Percentiles rank a stretch among this genome's conserved stretches.
phyloP scores from a whole-genome alignment of 371 early-diverging fungal species.

The Mucor plumbeus region DNA sequence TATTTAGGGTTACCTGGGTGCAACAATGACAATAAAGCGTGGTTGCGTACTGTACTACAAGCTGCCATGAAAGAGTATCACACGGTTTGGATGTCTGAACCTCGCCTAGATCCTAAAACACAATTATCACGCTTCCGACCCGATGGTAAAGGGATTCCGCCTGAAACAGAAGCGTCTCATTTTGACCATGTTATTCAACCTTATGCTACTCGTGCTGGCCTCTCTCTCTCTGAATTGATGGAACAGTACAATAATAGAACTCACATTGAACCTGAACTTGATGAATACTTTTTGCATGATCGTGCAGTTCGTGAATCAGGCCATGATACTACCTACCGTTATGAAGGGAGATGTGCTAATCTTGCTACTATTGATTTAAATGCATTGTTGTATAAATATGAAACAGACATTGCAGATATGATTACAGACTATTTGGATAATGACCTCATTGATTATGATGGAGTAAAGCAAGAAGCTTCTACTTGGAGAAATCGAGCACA shows the following conservation, averaged over 20 bases:
- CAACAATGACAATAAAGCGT: constrained; percentile 58
- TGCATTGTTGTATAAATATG: constrained; percentile 88
- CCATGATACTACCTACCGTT: constrained; percentile 92
- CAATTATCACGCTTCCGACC: constrained; percentile 83
- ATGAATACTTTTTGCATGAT: constrained; percentile 92
- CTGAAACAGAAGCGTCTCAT: constrained; percentile 92
- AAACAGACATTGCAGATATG: constrained; percentile 81
- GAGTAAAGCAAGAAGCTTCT: constrained; percentile 21
- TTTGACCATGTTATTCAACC: constrained; percentile 87
- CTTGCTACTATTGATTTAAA: constrained; percentile 91
- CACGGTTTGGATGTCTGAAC: constrained; percentile 83
- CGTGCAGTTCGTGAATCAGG: constrained; percentile 94
- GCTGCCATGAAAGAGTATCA: constrained; percentile 89
- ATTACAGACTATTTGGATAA: constrained; percentile 66
- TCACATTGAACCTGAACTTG: constrained; percentile 76
- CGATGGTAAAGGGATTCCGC: constrained; percentile 90
- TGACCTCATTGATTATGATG: constrained; percentile 38
- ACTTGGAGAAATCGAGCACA: constrained; percentile 60
- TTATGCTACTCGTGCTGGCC: constrained; percentile 70
- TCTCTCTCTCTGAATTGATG: constrained; percentile 69
- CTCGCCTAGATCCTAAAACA: constrained; percentile 71
- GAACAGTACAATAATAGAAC: constrained; percentile 62
- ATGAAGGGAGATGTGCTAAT: constrained; percentile 86
- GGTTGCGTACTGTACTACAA: constrained; percentile 70
- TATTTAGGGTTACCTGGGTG: constrained; percentile 50